Base-by-base conservation (phyloP, 2,329 filamentous ascomycete species). In the Helotiales sp. region DNA sequence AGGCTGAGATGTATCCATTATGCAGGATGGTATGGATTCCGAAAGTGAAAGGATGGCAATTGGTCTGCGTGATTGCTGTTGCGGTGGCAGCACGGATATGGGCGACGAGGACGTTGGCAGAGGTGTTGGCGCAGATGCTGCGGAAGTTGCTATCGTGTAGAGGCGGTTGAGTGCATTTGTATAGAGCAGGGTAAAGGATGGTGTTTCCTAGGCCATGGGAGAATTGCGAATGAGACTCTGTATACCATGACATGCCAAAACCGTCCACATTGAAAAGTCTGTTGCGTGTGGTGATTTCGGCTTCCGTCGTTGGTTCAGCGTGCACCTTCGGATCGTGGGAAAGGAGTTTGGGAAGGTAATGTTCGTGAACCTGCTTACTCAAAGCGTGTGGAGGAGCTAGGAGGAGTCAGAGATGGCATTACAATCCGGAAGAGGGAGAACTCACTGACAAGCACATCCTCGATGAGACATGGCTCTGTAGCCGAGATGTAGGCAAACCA, bases 401-500 rank as follows among this genome's bases (percentile, higher is more conserved):
- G 42, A 27, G 12, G 3, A 31, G 30, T 59, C 33, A 52, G 17
- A 12, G 22, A 17, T 30, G n/a, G 24, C 19, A 15, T 15, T 13
- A 46, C 19, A n/a, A n/a, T n/a, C 25, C 13, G 8, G 19, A 55
- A 70, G 70, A 50, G 13, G 66, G 24, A 29, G 13, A 12, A 62
- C 62, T 52, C 59, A 62, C 66, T 75, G 56, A 83, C 75, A 31
- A 83, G 75, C 44, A 82, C 79, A 64, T 83, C 81, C 56, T 80
- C 78, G 9, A 83, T 73, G 44, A 83, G 76, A 68, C 79, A 81
- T 12, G 78, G 76, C 70, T 83, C 81, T 0, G 71, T 74, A 0
- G 75, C 73, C 1, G 79, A 81, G 55, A 83, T 76, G 64, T 83
- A 83, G 19, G 79, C 80, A 62, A 83, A 82, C 80, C 80, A 83